phyloP scores from a whole-genome alignment of 2,329 filamentous ascomycete species.

The Rhytidhysteron rufulum region DNA sequence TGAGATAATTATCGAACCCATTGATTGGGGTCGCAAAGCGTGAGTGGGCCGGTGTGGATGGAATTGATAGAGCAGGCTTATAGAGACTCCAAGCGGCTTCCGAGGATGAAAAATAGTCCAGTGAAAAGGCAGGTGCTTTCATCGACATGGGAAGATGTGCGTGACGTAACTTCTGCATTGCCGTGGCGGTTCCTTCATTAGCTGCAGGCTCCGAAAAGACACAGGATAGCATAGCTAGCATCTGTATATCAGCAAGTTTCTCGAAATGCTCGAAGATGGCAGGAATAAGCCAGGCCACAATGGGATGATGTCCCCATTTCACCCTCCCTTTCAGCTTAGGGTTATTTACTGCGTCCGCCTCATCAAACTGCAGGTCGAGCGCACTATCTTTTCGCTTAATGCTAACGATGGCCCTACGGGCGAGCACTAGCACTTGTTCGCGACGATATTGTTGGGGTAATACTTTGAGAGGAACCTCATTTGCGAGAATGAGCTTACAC shows the following conservation, averaged over 20 bases:
- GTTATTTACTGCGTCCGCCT: constrained; percentile 35
- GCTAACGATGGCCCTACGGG: constrained; percentile 56
- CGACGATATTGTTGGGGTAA: constrained; percentile 52
- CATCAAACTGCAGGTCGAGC: constrained; percentile 46
- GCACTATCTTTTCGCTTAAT: constrained; percentile 49
- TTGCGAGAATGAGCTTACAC: constrained; percentile 70
- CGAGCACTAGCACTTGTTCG: constrained; percentile 65
- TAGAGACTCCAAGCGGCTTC: constrained; percentile 43
- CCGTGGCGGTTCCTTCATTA: constrained; percentile 35
- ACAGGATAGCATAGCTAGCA: constrained; percentile 63
- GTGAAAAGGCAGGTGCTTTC: constrained; percentile 43
- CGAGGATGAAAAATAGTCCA: constrained; percentile 45
- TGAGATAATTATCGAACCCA: constrained; percentile 26
- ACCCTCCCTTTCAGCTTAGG: constrained; percentile 42
- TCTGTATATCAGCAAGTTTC: constrained; percentile 57
- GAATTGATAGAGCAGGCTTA: constrained; percentile 32
- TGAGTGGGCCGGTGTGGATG: constrained; percentile 27
- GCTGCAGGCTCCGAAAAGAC: constrained; percentile 51
- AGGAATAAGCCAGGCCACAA: constrained; percentile 56
- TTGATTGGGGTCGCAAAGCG: constrained; percentile 26
- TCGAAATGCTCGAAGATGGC: constrained; percentile 59
- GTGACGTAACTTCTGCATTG: constrained; percentile 33
- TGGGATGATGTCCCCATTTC: constrained; percentile 56
- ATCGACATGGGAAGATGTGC: constrained; percentile 38
- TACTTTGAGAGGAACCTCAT: constrained; percentile 69